Conservation (phyloP, 441 rosid genomes). For the Eutrema salsugineum region DNA sequence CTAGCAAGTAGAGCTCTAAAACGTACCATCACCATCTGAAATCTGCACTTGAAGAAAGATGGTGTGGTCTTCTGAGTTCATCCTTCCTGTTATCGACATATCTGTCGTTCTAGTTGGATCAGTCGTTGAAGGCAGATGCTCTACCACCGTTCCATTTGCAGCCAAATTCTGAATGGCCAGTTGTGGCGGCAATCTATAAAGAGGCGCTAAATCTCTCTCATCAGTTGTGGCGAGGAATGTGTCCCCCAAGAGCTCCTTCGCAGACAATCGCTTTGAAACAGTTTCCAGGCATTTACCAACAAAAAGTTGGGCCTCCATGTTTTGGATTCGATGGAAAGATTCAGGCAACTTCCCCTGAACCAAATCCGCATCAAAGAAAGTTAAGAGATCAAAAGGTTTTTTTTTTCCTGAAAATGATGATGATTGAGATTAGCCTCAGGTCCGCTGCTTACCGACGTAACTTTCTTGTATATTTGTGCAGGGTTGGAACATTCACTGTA, state of each 20-base stretch:
- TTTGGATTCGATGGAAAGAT: conserved; percentile 66
- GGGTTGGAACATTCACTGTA: conserved; percentile 66
- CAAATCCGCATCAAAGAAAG: conserved; percentile 18
- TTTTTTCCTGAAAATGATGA: neutral
- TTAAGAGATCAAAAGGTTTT: neutral
- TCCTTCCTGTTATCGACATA: conserved; percentile 77
- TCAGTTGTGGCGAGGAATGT: conserved; percentile 57
- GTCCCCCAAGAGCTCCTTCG: conserved; percentile 60
- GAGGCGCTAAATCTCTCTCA: conserved; percentile 34
- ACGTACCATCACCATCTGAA: conserved; percentile 60
- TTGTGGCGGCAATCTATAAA: conserved; percentile 14
- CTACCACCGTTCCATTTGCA: conserved; percentile 29
- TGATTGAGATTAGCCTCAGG: neutral
- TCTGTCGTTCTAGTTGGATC: conserved; percentile 54
- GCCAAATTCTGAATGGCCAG: conserved; percentile 31
- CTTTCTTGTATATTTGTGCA: conserved; percentile 79
- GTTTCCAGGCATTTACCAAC: conserved; percentile 73
- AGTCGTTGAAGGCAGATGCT: conserved; percentile 32
- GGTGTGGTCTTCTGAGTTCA: conserved; percentile 72
- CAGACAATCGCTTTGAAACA: conserved; percentile 72
- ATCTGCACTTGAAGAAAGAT: conserved; percentile 86
- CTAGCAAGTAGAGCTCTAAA: neutral
- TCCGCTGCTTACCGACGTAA: conserved; percentile 49
- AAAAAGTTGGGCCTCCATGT: conserved; percentile 57
- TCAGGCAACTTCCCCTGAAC: conserved; percentile 80